phyloP scores from a whole-genome alignment of 2,329 filamentous ascomycete genomes.

The Sporothrix luriei region DNA sequence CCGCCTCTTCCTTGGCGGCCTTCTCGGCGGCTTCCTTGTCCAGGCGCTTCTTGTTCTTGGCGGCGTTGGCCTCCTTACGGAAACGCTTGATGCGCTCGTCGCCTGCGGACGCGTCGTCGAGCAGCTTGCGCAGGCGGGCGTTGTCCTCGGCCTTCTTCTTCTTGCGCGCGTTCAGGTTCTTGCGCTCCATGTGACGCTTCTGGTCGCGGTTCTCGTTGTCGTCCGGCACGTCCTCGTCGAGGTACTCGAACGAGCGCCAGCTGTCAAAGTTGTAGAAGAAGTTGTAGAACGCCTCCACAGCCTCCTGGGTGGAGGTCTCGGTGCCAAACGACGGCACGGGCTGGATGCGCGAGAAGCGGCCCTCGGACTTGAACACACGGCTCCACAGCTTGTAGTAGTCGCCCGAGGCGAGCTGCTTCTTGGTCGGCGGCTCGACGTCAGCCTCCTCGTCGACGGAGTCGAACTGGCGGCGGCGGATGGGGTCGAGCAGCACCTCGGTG shows the following conservation, averaged over 20 bases:
- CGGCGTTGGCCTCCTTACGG: constrained; percentile 84
- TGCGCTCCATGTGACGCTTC: constrained; percentile 96
- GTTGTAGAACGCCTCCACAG: constrained; percentile 97
- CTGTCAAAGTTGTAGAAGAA: constrained; percentile 99
- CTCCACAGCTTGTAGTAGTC: constrained; percentile 97
- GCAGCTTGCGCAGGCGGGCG: constrained; percentile 80
- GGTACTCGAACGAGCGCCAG: constrained; percentile 97
- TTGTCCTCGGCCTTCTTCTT: constrained; percentile 99
- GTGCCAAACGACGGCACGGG: constrained; percentile 86
- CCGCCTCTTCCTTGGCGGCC: constrained; percentile 80
- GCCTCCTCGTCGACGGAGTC: constrained; percentile 95
- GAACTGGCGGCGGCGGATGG: constrained; percentile 88
- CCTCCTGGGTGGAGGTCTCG: constrained; percentile 80
- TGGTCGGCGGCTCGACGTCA: constrained; percentile 86
- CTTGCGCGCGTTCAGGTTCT: constrained; percentile 95
- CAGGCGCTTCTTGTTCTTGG: constrained; percentile 92
- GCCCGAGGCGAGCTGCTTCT: constrained; percentile 79
- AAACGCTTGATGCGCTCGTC: constrained; percentile 99
- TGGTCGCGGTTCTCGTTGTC: constrained; percentile 99
- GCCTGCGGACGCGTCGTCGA: constrained; percentile 79
- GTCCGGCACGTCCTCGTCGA: constrained; percentile 97
- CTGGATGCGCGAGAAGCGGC: constrained; percentile 86
- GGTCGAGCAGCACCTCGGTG: constrained; percentile 89
- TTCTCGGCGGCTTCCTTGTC: constrained; percentile 93
- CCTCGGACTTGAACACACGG: constrained; percentile 87